Evolutionary conservation across 352 stramenopile species (phyloP).

Genomic region (Phytopythium sindhum): DNA sequence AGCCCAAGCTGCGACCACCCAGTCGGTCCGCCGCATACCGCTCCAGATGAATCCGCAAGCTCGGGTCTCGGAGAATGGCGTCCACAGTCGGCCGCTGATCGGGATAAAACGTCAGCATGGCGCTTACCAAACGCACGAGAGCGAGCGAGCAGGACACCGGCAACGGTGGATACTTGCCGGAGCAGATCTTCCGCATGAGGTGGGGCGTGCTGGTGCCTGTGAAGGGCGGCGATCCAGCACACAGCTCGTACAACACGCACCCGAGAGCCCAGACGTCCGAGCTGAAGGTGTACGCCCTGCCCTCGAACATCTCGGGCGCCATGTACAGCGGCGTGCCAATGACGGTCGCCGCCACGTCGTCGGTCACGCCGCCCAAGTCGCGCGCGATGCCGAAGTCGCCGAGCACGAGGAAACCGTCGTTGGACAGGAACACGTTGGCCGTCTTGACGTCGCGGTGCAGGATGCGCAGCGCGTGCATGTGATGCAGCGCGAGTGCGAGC

Average conservation of each 20-base stretch:
- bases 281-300: constrained; percentile 69
- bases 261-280: constrained; percentile 90
- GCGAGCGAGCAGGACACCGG: constrained; percentile 21
- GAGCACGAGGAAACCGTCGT: constrained; percentile 69
- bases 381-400: constrained; percentile 88
- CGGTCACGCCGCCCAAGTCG: constrained; percentile 13
- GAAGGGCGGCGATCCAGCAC: constrained; percentile 63
- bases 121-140: constrained; percentile 24
- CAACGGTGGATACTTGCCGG: constrained; percentile 28
- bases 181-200: constrained; percentile 59
- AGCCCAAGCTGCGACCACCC: not conserved
- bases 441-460: constrained; percentile 92
- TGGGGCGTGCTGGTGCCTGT: constrained; percentile 35
- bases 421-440: constrained; percentile 82
- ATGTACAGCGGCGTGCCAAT: constrained; percentile 92
- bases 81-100: constrained; percentile 27
- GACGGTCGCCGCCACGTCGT: constrained; percentile 58
- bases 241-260: constrained; percentile 85
- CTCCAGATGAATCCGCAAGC: constrained; percentile 24
- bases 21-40: constrained; percentile 30
- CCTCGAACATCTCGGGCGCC: constrained; percentile 81
- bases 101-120: constrained; percentile 39
- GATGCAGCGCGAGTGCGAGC: constrained; percentile 82
- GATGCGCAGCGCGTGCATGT: constrained; percentile 80
- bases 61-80: constrained; percentile 28